Base-by-base conservation (phyloP, 2,329 filamentous ascomycete genomes). In the Didymella lethalis region DNA sequence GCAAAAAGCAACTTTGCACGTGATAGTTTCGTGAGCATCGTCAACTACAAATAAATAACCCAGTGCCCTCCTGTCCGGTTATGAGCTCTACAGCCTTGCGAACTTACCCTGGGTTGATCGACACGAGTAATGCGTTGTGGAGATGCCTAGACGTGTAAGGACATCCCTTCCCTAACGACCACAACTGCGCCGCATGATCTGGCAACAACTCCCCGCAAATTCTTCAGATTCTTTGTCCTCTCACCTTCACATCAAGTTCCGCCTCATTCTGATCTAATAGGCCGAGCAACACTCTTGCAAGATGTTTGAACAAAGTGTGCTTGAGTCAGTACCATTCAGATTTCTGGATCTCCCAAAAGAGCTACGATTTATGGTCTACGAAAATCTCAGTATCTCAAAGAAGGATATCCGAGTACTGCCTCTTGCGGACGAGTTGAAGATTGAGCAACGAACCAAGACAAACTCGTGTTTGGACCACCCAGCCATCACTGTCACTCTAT, bases 291-390 rank as follows among this genome's bases (percentile, higher is more conserved):
- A 16, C 5, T 44, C 12, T 44, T n/a, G 16, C 23, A 8, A 28
- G 5, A 44, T 44, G 41, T 14, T 7, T 3, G 25, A 14, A 14
- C 7, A 28, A 3, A 31, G 12, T n/a, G 51, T 51, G 56, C n/a
- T 28, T 6, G 36, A 40, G 23, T 25, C 26, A 25, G 11, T 8
- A 32, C 44, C 43, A 6, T 61, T 61, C 14, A 49, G 38, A 4
- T 61, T 61, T 3, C 46, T 61, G 14, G 59, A 58, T 16, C 54
- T 61, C 12, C 59, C 59, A 12, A 61, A 61, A 11, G 59, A 61
- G 36, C 18, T 61, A 31, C 59, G 59, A n/a, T 50, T 51, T 16
- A 61, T 61, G 23, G 28, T 61, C 14, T 61, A 61, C 46, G 59
- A 58, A 14, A 54, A 44, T 14, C 49, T 61, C 4, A 25, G 7